Evolutionary conservation across 345 rosid species (phyloP), one percentile per base, ranked within the genome.

Genomic region (Bretschneidera sinensis): DNA sequence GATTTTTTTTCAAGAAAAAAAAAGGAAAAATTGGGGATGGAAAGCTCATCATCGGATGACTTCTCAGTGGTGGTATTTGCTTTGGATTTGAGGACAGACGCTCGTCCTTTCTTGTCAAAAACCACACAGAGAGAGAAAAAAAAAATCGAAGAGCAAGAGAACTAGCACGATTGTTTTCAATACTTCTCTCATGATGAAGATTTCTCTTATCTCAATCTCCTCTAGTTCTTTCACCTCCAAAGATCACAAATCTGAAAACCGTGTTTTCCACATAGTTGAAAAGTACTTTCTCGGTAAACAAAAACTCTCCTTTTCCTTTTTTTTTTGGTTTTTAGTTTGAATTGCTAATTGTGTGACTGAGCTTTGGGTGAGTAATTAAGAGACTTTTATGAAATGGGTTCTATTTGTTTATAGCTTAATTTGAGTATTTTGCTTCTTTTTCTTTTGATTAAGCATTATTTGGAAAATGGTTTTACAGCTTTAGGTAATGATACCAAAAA

Each of bases 111-210:
- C 63, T 69, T 90, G 43, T 51, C 70, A 1, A 65, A 63, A 24
- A 67, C 9, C 54, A 67, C 65, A 20, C 62, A 34, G 33, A 39
- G 19, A 31, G 74, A 64, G 25, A 74, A 68, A 28, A 55, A 54
- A 17, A 55, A 14, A 43, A n/a, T n/a, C n/a, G 73, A 79, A 24
- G 85, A 72, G 14, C 73, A 63, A 43, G 96, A 90, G 34, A 76
- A 78, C 35, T 94, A 97, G 97, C 95, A 88, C 59, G 95, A 89
- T 65, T 94, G 97, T 75, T 64, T 85, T 17, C 89, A 80, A 70
- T 63, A 74, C 61, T 83, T 82, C 50, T 68, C 71, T 0, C 61
- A 73, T 3, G 90, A 87, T 49, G 96, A 89, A 39, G 96, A 94
- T 66, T 90, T 90, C 85, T 78, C 92, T 52, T 92, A 88, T 83